phyloP scores from a whole-genome alignment of 2,329 filamentous ascomycete species.

The Aspergillus aculeatinus region DNA sequence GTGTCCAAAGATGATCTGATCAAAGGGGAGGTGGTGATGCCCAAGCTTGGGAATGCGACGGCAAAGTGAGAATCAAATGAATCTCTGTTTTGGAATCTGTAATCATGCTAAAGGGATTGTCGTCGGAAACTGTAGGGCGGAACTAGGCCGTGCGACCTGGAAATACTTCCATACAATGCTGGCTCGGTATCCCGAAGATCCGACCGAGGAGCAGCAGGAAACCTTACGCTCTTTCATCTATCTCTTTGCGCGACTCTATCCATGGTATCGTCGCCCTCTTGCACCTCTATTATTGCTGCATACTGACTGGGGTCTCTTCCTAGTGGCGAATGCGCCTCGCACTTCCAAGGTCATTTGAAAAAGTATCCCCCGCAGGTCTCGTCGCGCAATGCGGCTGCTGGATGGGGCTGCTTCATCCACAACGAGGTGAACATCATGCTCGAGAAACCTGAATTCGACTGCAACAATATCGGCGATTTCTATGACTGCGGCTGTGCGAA shows the following conservation, averaged over 20 bases:
- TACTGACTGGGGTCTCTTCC: constrained; percentile 15
- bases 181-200: constrained; percentile 64
- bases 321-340: constrained; percentile 64
- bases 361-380: constrained; percentile 65
- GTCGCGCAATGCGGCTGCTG: constrained; percentile 61
- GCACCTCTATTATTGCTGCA: not conserved
- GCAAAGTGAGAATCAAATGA: constrained; percentile 40
- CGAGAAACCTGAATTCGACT: constrained; percentile 62
- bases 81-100: too few species aligned
- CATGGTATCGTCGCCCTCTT: constrained; percentile 50
- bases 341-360: constrained; percentile 61
- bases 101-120: constrained; percentile 6
- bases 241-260: constrained; percentile 64
- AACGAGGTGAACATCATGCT: constrained; percentile 65
- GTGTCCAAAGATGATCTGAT: constrained; percentile 37
- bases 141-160: constrained; percentile 65
- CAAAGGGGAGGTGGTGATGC: constrained; percentile 48
- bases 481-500: constrained; percentile 67
- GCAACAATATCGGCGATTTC: constrained; percentile 63
- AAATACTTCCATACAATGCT: constrained; percentile 67
- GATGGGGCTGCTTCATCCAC: constrained; percentile 66
- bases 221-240: constrained; percentile 62
- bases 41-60: constrained; percentile 50
- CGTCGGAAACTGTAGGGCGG: constrained; percentile 47
- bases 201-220: constrained; percentile 59